Evolutionary conservation across 2,329 filamentous ascomycete species (phyloP).

Genomic region (Penicillium sp.): DNA sequence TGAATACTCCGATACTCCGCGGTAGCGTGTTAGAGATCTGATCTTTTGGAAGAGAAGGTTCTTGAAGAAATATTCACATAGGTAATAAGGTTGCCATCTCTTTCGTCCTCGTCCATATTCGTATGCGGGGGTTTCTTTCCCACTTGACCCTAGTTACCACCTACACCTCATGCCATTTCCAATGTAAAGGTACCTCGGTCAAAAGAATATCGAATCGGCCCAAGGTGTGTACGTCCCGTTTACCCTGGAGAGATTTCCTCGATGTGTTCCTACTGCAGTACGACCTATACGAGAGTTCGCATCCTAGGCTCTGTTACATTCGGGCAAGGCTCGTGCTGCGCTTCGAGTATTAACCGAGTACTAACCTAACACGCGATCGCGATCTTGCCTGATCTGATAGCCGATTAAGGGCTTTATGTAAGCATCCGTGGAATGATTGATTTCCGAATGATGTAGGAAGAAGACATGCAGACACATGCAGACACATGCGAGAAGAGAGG

Average conservation of each 20-base stretch:
- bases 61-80: background rate
- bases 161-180: too few relatives aligned
- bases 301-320: background rate
- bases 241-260: background rate
- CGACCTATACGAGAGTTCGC: background rate
- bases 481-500: background rate
- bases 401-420: slow-evolving; percentile 8
- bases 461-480: background rate
- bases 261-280: background rate
- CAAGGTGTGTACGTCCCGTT: background rate
- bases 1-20: too few relatives aligned
- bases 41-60: background rate
- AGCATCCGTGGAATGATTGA: slow-evolving; percentile 9
- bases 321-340: background rate
- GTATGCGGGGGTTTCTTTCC: too few relatives aligned
- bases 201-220: background rate
- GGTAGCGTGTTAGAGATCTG: background rate
- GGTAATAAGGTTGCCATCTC: background rate
- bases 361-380: background rate
- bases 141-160: too few relatives aligned
- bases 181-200: too few relatives aligned
- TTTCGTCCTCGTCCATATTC: background rate
- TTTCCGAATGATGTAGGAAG: background rate
- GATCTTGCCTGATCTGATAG: slow-evolving; percentile 10
- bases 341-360: background rate